These are phyloP conservation scores for Aspergillus sparsus DNA, from an alignment of 495 filamentous ascomycete species.

Conservation along the genomic window DNA sequence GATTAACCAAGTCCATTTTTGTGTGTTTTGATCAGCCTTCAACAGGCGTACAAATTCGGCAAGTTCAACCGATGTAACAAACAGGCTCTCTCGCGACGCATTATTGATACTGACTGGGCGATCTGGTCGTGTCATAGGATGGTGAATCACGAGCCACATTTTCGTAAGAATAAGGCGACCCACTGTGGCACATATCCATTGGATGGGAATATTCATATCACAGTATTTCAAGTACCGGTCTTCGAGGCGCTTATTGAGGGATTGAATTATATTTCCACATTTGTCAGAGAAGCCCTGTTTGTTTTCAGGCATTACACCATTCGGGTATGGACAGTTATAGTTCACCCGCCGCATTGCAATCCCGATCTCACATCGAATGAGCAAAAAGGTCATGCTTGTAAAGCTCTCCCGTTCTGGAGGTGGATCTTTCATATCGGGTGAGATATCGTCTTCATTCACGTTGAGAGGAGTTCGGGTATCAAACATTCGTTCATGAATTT, in stretches of 20 bases:
- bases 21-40: slow-evolving; percentile 58
- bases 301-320: slow-evolving; percentile 23
- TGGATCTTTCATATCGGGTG: slow-evolving; percentile 60
- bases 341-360: slow-evolving; percentile 45
- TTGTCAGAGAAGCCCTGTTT: slow-evolving; percentile 44
- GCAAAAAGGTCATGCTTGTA: slow-evolving; percentile 79
- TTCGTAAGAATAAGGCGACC: slow-evolving; percentile 68
- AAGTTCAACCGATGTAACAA: slow-evolving; percentile 72
- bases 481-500: slow-evolving; percentile 66
- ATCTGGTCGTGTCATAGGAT: slow-evolving; percentile 53
- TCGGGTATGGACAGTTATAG: slow-evolving; percentile 32
- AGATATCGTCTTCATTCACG: slow-evolving; percentile 77
- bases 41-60: slow-evolving; percentile 71
- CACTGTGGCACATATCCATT: slow-evolving; percentile 71
- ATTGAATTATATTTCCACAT: slow-evolving; percentile 62
- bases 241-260: slow-evolving; percentile 64
- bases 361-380: slow-evolving; percentile 67
- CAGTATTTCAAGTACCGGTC: slow-evolving; percentile 60
- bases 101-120: slow-evolving; percentile 42
- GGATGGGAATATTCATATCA: slow-evolving; percentile 61
- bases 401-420: slow-evolving; percentile 59
- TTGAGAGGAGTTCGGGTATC: slow-evolving; percentile 77
- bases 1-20: slow-evolving; percentile 80
- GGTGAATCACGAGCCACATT: slow-evolving; percentile 64
- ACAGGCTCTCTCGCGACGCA: slow-evolving; percentile 69